phyloP scores from a whole-genome alignment of 257 asterid genomes.

The Nicotiana attenuata region DNA sequence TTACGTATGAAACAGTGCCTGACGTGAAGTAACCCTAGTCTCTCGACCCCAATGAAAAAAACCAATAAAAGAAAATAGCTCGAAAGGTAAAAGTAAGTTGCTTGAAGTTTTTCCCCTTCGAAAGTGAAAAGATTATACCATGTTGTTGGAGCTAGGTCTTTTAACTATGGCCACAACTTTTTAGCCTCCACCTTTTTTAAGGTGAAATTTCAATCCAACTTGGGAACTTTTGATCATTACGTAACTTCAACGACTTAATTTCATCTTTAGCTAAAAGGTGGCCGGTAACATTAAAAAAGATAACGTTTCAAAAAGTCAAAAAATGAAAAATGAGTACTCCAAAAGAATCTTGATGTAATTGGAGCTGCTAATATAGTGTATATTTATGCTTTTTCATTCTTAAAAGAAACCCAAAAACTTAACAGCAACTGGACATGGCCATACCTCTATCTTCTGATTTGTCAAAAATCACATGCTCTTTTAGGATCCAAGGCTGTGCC shows the following conservation, averaged over 20 bases:
- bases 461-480: constrained; percentile 48
- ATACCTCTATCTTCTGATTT: constrained; percentile 23
- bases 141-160: neutral
- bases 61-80: neutral
- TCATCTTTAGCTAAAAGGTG: constrained; percentile 4
- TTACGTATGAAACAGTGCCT: neutral
- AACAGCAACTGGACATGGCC: constrained; percentile 16
- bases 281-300: neutral
- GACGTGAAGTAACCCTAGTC: neutral
- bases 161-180: neutral
- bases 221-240: neutral
- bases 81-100: neutral
- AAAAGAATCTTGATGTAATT: neutral
- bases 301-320: neutral
- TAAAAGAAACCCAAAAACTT: neutral
- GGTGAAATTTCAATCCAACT: neutral
- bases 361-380: neutral
- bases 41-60: neutral
- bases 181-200: neutral
- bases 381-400: neutral
- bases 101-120: neutral
- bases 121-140: neutral
- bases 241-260: neutral
- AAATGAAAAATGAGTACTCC: neutral
- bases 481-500: constrained; percentile 54